Percentiles rank a stretch among this genome's conserved stretches.
Evolutionary conservation across 1,284 basidiomycete species (phyloP).

Genomic region (Rhodofomes roseus): DNA sequence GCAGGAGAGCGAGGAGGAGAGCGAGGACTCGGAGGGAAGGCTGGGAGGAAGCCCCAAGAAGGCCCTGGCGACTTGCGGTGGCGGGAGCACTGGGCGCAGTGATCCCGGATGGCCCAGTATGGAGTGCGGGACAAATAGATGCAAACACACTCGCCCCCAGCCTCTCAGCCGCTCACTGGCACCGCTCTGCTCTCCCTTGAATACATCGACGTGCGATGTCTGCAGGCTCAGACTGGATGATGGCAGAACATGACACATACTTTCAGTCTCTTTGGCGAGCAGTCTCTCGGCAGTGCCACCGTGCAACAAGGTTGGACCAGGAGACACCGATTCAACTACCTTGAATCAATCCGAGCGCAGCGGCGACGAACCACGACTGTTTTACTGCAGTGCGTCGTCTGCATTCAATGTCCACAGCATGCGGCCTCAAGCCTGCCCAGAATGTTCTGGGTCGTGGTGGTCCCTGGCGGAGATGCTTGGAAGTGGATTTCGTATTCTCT

Average conservation of each 20-base stretch:
- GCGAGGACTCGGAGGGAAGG: background rate
- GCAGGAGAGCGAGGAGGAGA: conserved; percentile 1
- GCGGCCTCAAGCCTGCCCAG: background rate
- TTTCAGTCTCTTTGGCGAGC: too few relatives aligned
- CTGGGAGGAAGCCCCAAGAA: conserved; percentile 12
- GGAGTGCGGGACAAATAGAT: conserved; percentile 13
- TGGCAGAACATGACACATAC: background rate
- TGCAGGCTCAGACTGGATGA: background rate
- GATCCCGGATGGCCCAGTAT: background rate
- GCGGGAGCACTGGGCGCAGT: background rate
- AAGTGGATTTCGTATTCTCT: background rate
- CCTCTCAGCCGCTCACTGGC: background rate
- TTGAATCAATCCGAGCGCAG: too few relatives aligned
- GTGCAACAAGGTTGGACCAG: too few relatives aligned
- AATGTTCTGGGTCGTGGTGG: background rate
- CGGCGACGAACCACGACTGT: background rate
- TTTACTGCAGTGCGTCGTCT: background rate
- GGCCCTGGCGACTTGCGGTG: conserved; percentile 5
- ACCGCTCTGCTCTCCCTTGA: background rate
- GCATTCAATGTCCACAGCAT: background rate
- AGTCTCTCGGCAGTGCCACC: too few relatives aligned
- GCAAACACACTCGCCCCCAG: conserved; percentile 8
- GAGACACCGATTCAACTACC: too few relatives aligned
- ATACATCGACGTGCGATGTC: background rate
- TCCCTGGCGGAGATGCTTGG: background rate